phyloP scores from a whole-genome alignment of 192 early-diverging fungal genomes.

The Thoreauomyces humboldtii region DNA sequence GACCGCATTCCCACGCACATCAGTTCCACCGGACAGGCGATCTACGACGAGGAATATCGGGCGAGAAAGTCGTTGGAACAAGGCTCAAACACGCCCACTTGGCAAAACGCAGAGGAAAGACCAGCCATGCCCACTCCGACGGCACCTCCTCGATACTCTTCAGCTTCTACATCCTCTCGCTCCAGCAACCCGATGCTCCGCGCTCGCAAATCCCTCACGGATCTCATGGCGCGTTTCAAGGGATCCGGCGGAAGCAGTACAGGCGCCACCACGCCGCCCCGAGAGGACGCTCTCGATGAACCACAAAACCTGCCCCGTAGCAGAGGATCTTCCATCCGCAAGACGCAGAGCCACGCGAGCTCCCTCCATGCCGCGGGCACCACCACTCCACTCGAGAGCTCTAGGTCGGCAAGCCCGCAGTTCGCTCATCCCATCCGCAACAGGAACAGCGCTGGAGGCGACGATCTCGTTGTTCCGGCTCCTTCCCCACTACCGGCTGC shows the following conservation, averaged over 20 bases:
- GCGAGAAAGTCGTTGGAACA: not conserved
- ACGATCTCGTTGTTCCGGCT: too few relatives aligned
- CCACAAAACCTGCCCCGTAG: not conserved
- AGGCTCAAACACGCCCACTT: not conserved
- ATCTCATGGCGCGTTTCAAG: not conserved
- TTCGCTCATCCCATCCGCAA: too few relatives aligned
- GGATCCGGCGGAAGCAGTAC: not conserved
- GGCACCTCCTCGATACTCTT: not conserved
- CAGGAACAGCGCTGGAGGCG: too few relatives aligned
- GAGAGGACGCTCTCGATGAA: not conserved
- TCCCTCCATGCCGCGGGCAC: too few relatives aligned
- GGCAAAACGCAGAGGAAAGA: not conserved
- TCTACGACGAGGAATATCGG: slow-evolving; percentile 11
- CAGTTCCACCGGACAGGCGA: not conserved
- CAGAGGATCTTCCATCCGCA: not conserved
- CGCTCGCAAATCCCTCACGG: not conserved
- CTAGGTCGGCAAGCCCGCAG: too few relatives aligned
- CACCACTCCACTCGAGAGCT: too few relatives aligned
- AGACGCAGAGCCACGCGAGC: not conserved
- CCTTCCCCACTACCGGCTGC: too few relatives aligned
- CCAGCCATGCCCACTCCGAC: not conserved
- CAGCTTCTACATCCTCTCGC: too few relatives aligned
- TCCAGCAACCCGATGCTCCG: not conserved
- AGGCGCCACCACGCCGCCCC: not conserved
- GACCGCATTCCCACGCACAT: not conserved